Evolutionary conservation across 2,329 filamentous ascomycete species (phyloP).

Genomic region (Pyrenochaeta sp.): DNA sequence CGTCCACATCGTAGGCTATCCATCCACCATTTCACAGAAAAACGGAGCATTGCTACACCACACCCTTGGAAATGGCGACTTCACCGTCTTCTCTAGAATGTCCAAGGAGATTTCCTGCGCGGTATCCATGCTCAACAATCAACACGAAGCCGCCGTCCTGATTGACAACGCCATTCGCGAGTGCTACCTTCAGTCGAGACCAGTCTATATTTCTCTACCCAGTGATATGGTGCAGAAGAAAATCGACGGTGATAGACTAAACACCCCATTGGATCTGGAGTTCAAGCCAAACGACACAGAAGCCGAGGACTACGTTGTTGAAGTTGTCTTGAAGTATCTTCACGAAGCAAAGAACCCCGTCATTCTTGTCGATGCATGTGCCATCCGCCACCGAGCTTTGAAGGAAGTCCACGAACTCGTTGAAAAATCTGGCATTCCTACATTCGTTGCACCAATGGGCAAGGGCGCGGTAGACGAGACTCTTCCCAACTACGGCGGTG

Average conservation of each 20-base stretch:
- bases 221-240: conserved; percentile 81
- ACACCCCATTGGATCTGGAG: conserved; percentile 72
- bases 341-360: conserved; percentile 76
- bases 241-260: conserved; percentile 74
- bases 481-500: conserved; percentile 77
- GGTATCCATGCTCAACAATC: conserved; percentile 73
- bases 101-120: conserved; percentile 74
- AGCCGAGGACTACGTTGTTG: conserved; percentile 82
- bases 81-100: conserved; percentile 84
- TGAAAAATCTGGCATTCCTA: conserved; percentile 75
- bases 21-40: conserved; percentile 50
- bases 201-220: conserved; percentile 84
- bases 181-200: conserved; percentile 76
- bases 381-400: conserved; percentile 76
- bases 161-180: conserved; percentile 80
- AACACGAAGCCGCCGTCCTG: conserved; percentile 72
- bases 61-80: conserved; percentile 68
- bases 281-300: conserved; percentile 71
- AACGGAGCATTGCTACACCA: conserved; percentile 56
- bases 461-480: conserved; percentile 84
- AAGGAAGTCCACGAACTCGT: conserved; percentile 76
- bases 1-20: conserved; percentile 57
- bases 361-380: conserved; percentile 83
- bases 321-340: conserved; percentile 76
- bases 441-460: conserved; percentile 90